Base-by-base conservation (phyloP, 805 yeast genomes). In the Torulaspora delbrueckii region DNA sequence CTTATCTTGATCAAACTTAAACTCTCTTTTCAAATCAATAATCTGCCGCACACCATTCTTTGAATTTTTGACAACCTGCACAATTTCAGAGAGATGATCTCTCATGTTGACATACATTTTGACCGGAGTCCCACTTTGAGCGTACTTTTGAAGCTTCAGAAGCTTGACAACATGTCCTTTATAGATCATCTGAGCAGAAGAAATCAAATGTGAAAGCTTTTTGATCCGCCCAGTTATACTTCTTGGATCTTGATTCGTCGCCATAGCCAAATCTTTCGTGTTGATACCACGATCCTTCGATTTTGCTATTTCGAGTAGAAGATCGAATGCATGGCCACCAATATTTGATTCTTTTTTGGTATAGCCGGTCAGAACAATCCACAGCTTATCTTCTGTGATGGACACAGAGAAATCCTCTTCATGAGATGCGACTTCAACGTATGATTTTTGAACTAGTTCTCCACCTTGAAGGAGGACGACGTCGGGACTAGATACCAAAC, bases 201-300 rank as follows among this genome's bases (percentile, higher is more conserved):
- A 65, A 4, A 82, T 73, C 13, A 81, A 63, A 16, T 77, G 78
- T 30, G 70, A 77, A 14, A 84, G 65, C 35, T 73, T 72, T 54
- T 76, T 79, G 42, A 83, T 67, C 53, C 93, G 71, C 1, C 79
- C 70, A 0, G 89, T 80, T 33, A 83, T 68, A 47, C 89, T 82
- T 51, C 91, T 72, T 13, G 82, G 77, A 55, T 84, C 93, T 62
- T 84, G 93, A 7, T 77, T 77, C 0, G 89, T 77, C 14, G 66
- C 69, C 33, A 68, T 66, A 2, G 81, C 76, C 47, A 84, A 67
- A 22, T 77, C 79, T 25, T 78, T 66, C 0, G 90, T 77, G 40
- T 76, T 71, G 12, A 84, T 76, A 8, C 93, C 93, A 1, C 62
- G 55, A 0, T 70, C 65, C 19, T 79, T 79, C 25, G 76, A 59